Evolutionary conservation across 371 early-diverging fungal genomes (phyloP), one percentile per base, ranked within the genome.

Genomic region (Saksenaea oblongispora): DNA sequence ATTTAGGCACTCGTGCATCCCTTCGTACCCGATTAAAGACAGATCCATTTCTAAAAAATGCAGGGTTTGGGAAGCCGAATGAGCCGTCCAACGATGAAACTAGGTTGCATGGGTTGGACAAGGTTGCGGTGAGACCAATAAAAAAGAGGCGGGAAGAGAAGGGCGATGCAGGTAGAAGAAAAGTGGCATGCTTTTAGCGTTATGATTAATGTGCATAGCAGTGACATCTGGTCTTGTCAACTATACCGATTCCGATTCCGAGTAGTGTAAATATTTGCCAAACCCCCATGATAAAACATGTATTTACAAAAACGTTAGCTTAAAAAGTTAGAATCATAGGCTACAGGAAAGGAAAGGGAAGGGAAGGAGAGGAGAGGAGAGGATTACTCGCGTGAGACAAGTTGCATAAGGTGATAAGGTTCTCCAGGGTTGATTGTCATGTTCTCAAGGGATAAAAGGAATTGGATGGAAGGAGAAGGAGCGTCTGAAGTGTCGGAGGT

Each of bases 1-100:
- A 70, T 18, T 44, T 80, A 15, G 67, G 72, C 9, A 58, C 60
- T n/a, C 60, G 73, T 17, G 74, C 73, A 3, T 58, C 59, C 8
- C 51, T 73, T 11, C 76, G 75, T 9, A 84, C 84, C 2, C 64
- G 73, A 22, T 47, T 72, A 28, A 85, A 85, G 64, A 75, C 66
- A 11, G 86, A 85, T 66, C 86, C 86, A 1, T 85, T 85, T 59
- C 66, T 80, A 35, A 67, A 64, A 8, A 51, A 62, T 2, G 41
- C 62, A 31, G 59, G 68, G 8, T 63, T 65, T 42, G 58, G 62
- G 27, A 56, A 36, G 26, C 34, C n/a, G 27, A 60, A 47, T 22
- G 51, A 47, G 22, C 51, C 1, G 17, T 22, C n/a, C 3, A 28
- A 24, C 26, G 24, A 47, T 36, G 37, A 58, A 39, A 26, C 44